Conservation (phyloP, 257 asterid species). For the Solanum bulbocastanum region DNA sequence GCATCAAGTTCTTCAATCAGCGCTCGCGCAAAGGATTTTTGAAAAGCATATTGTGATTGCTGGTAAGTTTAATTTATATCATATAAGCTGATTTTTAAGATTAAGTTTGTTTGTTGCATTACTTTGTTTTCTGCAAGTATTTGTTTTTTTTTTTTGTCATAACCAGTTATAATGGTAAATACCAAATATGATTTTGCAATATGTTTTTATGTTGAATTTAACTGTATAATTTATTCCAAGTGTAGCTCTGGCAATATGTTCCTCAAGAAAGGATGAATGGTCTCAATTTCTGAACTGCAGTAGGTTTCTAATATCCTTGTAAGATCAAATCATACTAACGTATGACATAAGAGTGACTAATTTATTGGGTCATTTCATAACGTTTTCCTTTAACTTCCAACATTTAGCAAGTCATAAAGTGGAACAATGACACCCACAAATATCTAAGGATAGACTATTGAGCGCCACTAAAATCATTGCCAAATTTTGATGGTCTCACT, state of each 20-base stretch:
- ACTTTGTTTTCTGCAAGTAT: background rate
- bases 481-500: background rate
- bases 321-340: background rate
- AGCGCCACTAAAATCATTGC: background rate
- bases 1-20: constrained; percentile 53
- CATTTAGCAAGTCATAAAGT: background rate
- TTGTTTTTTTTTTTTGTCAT: background rate
- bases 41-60: background rate
- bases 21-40: background rate
- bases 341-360: background rate
- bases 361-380: background rate
- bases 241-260: background rate
- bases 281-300: background rate
- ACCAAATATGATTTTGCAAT: background rate
- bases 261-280: background rate
- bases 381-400: background rate
- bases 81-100: background rate
- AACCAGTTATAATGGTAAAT: background rate
- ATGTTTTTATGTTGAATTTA: background rate
- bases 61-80: background rate
- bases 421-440: background rate
- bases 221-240: background rate
- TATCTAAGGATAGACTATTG: background rate
- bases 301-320: background rate
- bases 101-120: background rate